Percentiles rank a stretch among this genome's conserved stretches.
Evolutionary conservation across 306 rosid genomes (phyloP).

Genomic region (Rubus parviflorus): DNA sequence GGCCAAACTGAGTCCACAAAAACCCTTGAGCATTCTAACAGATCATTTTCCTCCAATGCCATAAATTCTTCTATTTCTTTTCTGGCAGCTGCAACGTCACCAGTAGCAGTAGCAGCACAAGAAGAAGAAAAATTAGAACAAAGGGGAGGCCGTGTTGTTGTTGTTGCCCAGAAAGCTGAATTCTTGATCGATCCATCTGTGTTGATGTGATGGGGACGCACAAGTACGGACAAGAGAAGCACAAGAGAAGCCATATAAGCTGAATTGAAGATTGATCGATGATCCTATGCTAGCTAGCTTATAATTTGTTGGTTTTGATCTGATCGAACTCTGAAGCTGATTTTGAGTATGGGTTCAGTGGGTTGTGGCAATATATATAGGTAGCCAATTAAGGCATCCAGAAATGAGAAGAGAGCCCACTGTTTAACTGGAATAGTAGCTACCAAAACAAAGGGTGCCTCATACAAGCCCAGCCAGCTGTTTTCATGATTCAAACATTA

Average conservation of each 20-base stretch:
- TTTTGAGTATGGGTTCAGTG: too few relatives aligned
- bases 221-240: constrained; percentile 17
- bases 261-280: background rate
- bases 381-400: too few relatives aligned
- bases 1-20: constrained; percentile 9
- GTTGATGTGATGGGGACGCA: background rate
- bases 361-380: too few relatives aligned
- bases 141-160: background rate
- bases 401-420: too few relatives aligned
- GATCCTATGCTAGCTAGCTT: too few relatives aligned
- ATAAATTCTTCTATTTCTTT: background rate
- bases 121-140: background rate
- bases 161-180: background rate
- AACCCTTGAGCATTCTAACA: background rate
- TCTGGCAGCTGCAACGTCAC: background rate
- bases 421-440: too few relatives aligned
- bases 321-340: too few relatives aligned
- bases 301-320: too few relatives aligned
- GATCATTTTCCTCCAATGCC: background rate
- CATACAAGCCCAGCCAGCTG: too few relatives aligned
- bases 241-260: constrained; percentile 20
- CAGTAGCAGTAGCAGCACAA: background rate
- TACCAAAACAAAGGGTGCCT: too few relatives aligned
- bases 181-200: background rate
- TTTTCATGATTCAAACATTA: too few relatives aligned